A percentile compares a stretch with the other conserved stretches of the same genome.
These are phyloP conservation scores for Backusella psychrophila DNA, from an alignment of 192 early-diverging fungal species.

Conservation along the genomic window DNA sequence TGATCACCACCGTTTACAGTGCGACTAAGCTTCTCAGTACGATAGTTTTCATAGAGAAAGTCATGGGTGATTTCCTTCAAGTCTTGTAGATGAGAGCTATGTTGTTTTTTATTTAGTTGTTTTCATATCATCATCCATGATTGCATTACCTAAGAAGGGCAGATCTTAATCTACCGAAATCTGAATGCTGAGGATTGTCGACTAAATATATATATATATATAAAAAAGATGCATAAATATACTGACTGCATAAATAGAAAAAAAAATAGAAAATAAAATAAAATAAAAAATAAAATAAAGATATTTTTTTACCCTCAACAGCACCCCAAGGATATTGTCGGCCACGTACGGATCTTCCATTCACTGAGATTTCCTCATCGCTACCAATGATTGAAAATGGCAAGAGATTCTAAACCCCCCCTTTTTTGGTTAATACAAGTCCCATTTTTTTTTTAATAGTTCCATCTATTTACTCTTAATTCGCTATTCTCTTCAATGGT, in stretches of 20 bases:
- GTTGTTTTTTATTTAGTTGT: not conserved
- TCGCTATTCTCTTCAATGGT: conserved; percentile 98
- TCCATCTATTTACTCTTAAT: conserved; percentile 53
- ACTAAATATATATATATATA: conserved; percentile 40
- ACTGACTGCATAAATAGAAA: not conserved
- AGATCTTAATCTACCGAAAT: conserved; percentile 93
- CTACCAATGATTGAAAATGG: conserved; percentile 97
- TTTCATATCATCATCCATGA: not conserved
- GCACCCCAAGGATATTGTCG: conserved; percentile 95
- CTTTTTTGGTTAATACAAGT: not conserved
- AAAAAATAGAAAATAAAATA: not conserved
- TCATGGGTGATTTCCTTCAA: conserved; percentile 96
- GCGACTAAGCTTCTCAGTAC: conserved; percentile 81
- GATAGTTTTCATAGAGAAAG: conserved; percentile 94
- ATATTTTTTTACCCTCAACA: conserved; percentile 61
- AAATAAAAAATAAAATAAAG: not conserved
- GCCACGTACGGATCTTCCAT: conserved; percentile 89
- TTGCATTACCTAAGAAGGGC: conserved; percentile 70
- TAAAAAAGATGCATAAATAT: not conserved
- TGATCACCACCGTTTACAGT: conserved; percentile 51
- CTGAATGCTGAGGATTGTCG: conserved; percentile 95
- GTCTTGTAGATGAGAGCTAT: conserved; percentile 95
- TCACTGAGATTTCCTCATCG: conserved; percentile 83
- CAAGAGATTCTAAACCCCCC: conserved; percentile 51
- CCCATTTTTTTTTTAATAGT: not conserved